A percentile compares a stretch with the other conserved stretches of the same genome.
phyloP scores from a whole-genome alignment of 768 basidiomycete genomes.

The Pisolithus orientalis region DNA sequence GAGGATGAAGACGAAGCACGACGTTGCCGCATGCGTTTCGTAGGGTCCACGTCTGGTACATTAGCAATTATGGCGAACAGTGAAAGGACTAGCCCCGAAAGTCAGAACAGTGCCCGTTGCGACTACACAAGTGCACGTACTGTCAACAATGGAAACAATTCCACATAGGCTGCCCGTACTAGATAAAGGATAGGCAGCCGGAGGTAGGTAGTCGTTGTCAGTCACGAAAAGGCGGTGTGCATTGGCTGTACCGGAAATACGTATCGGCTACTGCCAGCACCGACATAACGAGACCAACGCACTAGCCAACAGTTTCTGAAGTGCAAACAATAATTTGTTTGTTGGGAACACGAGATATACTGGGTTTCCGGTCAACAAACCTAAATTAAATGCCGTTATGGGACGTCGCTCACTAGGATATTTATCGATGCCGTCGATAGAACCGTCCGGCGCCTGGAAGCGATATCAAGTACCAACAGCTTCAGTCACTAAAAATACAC shows the following conservation, averaged over 20 bases:
- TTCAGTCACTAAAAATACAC: not conserved
- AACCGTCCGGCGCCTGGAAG: constrained; percentile 60
- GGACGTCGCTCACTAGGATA: constrained; percentile 52
- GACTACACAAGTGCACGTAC: constrained; percentile 35
- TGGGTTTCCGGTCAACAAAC: constrained; percentile 17
- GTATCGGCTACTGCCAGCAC: not conserved
- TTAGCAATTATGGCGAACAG: constrained; percentile 72
- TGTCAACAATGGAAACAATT: constrained; percentile 78
- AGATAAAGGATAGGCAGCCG: constrained; percentile 42
- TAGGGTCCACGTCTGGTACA: constrained; percentile 70
- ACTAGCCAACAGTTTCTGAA: constrained; percentile 83
- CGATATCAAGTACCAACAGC: constrained; percentile 1
- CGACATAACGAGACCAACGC: constrained; percentile 20
- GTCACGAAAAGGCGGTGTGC: constrained; percentile 77
- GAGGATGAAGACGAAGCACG: constrained; percentile 72
- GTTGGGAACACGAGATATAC: constrained; percentile 71
- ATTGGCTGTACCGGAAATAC: constrained; percentile 44
- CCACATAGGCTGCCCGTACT: constrained; percentile 49
- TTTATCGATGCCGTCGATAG: constrained; percentile 70
- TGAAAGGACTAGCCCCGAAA: constrained; percentile 52
- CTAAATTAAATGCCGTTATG: not conserved
- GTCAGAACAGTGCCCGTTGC: not conserved
- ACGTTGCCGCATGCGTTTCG: constrained; percentile 71
- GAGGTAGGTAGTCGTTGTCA: constrained; percentile 43
- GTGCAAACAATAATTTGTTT: constrained; percentile 60